phyloP scores from a whole-genome alignment of 306 rosid species.

The Purshia tridentata region DNA sequence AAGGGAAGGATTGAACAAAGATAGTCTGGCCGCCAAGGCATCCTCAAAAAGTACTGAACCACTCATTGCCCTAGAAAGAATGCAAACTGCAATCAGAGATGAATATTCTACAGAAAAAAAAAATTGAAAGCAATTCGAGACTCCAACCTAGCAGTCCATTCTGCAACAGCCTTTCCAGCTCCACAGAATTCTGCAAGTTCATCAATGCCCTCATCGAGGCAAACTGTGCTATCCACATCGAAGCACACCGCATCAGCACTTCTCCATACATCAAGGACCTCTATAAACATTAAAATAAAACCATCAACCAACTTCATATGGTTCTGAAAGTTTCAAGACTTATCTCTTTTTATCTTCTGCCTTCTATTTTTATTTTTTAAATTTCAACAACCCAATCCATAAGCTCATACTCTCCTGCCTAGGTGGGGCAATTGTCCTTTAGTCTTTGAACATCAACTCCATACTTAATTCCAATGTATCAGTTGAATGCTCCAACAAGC shows the following conservation, averaged over 20 bases:
- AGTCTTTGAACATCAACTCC: not conserved
- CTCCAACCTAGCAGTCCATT: conserved; percentile 88
- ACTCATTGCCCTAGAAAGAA: conserved; percentile 78
- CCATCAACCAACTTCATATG: not conserved
- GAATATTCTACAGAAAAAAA: conserved; percentile 14
- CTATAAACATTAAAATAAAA: conserved; percentile 14
- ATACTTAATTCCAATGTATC: not conserved
- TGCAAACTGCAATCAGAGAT: conserved; percentile 25
- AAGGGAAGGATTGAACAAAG: conserved; percentile 79
- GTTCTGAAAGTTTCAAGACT: not conserved
- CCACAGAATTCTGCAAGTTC: no score
- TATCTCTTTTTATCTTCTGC: not conserved
- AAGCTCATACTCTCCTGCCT: not conserved
- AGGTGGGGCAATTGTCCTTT: not conserved
- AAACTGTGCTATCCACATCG: no score
- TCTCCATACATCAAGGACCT: conserved; percentile 30
- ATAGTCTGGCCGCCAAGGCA: conserved; percentile 88
- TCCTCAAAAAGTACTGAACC: conserved; percentile 96
- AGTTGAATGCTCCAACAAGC: not conserved
- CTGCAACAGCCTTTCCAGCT: conserved; percentile 96
- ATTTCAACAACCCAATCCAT: not conserved
- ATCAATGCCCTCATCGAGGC: no score
- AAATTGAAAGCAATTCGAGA: conserved; percentile 5
- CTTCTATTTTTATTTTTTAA: not conserved
- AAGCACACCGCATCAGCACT: no score